Evolutionary conservation across 805 yeast genomes (phyloP), one percentile per base, ranked within the genome.

Genomic region (Torulaspora maleeae): DNA sequence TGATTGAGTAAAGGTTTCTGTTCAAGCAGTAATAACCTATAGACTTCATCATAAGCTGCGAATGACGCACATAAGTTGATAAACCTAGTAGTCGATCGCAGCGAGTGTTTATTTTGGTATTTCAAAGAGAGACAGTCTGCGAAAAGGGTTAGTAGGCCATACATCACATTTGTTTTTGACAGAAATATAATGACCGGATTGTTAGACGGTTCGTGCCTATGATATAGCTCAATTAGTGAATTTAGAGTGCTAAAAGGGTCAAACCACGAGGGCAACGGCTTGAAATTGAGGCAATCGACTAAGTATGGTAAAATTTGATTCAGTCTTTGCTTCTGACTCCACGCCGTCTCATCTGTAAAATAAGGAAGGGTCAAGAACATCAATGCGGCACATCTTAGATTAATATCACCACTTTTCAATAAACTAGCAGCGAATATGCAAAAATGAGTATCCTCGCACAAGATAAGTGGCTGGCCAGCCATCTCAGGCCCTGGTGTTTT

Each of bases 261-360:
- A 47, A 56, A 63, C 65, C 66, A 61, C 59, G 59, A 54, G 10
- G 68, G 68, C 3, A 62, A 19, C n/a, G 43, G 36, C 9, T 50
- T 48, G 20, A 41, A 52, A 36, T 61, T 55, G 37, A 63, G 54
- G 11, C 56, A 49, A 6, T 55, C 56, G 20, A 60, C 45, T 38
- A 63, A 44, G 41, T 55, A 55, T 3, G 67, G 66, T 17, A 39
- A 44, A 29, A 54, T 35, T 38, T 53, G 53, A 3, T 41, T 44
- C n/a, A 60, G 30, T 2, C 50, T 46, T 19, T 48, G 47, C 12
- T 48, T 48, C 36, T 53, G 50, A 15, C 44, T 41, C 48, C 56
- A 55, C 5, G 34, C 32, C 3, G 41, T 41, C 4, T 45, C 38
- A 7, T 41, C 36, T 16, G 47, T 25, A 9, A 60, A 30, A 22